A percentile compares a stretch with the other conserved stretches of the same genome.
Evolutionary conservation across 371 early-diverging fungal species (phyloP).

Genomic region (Blakeslea trispora): DNA sequence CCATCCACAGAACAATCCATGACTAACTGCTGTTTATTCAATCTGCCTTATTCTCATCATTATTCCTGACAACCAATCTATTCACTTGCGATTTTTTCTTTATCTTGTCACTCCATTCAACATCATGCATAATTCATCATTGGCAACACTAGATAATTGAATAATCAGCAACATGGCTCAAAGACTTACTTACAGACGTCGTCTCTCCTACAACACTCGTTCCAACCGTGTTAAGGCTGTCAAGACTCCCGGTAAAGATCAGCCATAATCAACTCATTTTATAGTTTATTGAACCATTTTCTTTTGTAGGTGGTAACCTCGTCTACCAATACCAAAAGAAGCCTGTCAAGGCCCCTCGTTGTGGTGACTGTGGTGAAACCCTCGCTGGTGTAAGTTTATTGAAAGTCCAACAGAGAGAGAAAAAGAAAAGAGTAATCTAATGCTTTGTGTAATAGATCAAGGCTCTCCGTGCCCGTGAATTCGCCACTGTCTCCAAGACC

Average conservation of each 20-base stretch:
- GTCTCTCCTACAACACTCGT: slow-evolving; percentile 98
- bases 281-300: background rate
- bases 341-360: slow-evolving; percentile 89
- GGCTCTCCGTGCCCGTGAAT: slow-evolving; percentile 89
- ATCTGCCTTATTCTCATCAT: background rate
- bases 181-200: slow-evolving; percentile 96
- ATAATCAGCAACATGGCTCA: slow-evolving; percentile 66
- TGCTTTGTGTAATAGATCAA: slow-evolving; percentile 62
- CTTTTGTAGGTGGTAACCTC: slow-evolving; percentile 82
- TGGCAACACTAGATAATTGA: slow-evolving; percentile 20
- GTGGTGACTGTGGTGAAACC: slow-evolving; percentile 95
- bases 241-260: slow-evolving; percentile 91
- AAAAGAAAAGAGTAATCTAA: background rate
- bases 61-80: background rate
- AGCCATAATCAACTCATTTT: background rate
- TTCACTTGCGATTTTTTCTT: background rate
- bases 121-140: background rate
- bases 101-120: background rate
- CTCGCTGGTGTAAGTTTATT: slow-evolving; percentile 82
- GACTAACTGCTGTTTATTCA: slow-evolving; percentile 8
- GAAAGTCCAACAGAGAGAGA: background rate
- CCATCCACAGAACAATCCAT: slow-evolving; percentile 8
- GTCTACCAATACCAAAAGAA: slow-evolving; percentile 92
- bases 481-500: slow-evolving; percentile 85
- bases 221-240: slow-evolving; percentile 94